Evolutionary conservation across 805 yeast species (phyloP).

Genomic region (Scheffersomyces ergatensis): DNA sequence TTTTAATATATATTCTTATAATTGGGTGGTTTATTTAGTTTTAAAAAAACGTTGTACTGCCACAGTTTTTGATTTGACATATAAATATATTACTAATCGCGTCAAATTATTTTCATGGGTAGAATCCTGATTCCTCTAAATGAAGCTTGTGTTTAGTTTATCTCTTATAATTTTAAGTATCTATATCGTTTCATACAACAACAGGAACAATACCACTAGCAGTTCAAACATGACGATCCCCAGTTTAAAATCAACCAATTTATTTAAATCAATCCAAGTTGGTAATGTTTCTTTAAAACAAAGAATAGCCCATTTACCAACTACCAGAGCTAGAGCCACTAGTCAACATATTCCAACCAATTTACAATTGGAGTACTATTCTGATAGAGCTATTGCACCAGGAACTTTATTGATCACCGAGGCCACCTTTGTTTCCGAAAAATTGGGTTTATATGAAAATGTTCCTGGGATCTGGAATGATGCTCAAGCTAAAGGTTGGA

Average conservation of each 20-base stretch:
- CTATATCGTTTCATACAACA: background rate
- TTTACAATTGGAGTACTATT: constrained; percentile 23
- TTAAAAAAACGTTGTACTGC: too few relatives aligned
- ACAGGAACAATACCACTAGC: background rate
- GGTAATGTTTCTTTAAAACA: constrained; percentile 23
- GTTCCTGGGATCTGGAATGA: constrained; percentile 53
- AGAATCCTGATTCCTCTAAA: too few relatives aligned
- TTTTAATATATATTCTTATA: too few relatives aligned
- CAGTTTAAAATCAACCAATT: constrained; percentile 9
- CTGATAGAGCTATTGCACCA: constrained; percentile 25
- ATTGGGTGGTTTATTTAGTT: too few relatives aligned
- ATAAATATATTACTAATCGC: too few relatives aligned
- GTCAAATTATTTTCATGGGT: too few relatives aligned
- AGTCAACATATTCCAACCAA: constrained; percentile 27
- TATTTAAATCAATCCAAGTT: constrained; percentile 32
- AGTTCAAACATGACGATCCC: constrained; percentile 5
- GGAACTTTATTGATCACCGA: constrained; percentile 31
- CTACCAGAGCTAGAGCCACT: constrained; percentile 22
- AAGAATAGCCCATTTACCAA: constrained; percentile 24
- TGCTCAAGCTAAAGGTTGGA: constrained; percentile 50
- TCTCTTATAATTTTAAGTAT: background rate
- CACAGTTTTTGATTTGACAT: too few relatives aligned
- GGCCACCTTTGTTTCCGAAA: constrained; percentile 29
- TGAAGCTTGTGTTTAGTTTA: too few relatives aligned
- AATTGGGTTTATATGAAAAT: constrained; percentile 38